A percentile compares a stretch with the other conserved stretches of the same genome.
Conservation (phyloP, 805 yeast species). For the Zygosaccharomyces kombuchaensis region DNA sequence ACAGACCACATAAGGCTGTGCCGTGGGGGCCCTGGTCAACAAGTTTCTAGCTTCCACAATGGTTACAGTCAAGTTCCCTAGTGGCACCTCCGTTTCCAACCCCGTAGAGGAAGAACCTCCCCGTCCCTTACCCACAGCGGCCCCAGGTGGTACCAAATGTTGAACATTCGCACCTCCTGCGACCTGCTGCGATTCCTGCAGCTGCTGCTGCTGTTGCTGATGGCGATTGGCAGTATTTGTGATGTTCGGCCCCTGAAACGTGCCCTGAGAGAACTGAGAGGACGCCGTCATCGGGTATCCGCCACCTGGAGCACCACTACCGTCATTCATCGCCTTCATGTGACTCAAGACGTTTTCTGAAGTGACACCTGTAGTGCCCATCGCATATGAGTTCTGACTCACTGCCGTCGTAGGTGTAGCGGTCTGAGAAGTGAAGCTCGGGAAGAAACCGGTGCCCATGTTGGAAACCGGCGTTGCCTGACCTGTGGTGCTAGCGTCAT, state of each 20-base stretch:
- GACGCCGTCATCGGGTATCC: not conserved
- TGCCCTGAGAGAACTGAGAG: not conserved
- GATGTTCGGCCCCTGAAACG: not conserved
- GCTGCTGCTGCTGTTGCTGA: slow-evolving; percentile 25
- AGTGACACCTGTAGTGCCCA: slow-evolving; percentile 58
- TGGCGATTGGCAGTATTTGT: slow-evolving; percentile 21
- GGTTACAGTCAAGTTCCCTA: slow-evolving; percentile 78
- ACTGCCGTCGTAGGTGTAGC: slow-evolving; percentile 69
- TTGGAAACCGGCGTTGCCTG: slow-evolving; percentile 9
- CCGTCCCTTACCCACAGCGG: not conserved
- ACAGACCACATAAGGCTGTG: slow-evolving; percentile 86
- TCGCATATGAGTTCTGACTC: slow-evolving; percentile 55
- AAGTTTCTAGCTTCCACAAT: slow-evolving; percentile 77
- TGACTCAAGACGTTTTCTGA: slow-evolving; percentile 36
- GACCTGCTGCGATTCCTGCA: not conserved
- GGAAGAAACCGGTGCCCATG: slow-evolving; percentile 24
- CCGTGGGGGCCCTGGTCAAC: slow-evolving; percentile 46
- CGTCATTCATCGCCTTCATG: slow-evolving; percentile 27
- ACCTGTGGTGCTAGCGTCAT: slow-evolving; percentile 6
- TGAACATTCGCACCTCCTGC: not conserved
- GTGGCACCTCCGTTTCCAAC: slow-evolving; percentile 43
- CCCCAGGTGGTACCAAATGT: slow-evolving; percentile 1
- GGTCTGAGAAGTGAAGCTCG: slow-evolving; percentile 41
- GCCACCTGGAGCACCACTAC: slow-evolving; percentile 1
- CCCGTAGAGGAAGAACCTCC: slow-evolving; percentile 4